Base-by-base conservation (phyloP, 805 yeast species). In the Yarrowia deformans region DNA sequence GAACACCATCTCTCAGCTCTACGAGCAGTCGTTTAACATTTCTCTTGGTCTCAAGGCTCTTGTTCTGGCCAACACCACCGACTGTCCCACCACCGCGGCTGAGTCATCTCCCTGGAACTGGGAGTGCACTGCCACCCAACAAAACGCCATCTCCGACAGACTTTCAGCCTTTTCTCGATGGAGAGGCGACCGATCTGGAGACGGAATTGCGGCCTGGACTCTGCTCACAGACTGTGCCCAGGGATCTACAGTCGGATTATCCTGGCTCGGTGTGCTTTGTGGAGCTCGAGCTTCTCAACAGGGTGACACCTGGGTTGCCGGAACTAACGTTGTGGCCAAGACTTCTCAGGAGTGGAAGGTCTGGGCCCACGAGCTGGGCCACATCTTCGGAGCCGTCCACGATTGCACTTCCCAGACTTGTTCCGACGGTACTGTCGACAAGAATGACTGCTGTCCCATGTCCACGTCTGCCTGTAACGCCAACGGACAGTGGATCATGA, bases 331-430 rank as follows among this genome's bases (percentile, higher is more conserved):
- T n/a, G 72, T 80, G 2, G 72, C 77, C 16, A 75, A 75, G 46
- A 75, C 79, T 0, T 40, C 72, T 12, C 71, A 74, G 2, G 81
- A 79, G 68, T 78, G 80, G 77, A 71, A 74, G 16, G 80, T 79
- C 13, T 69, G 77, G 14, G 81, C 82, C 1, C 82, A 80, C 69
- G 82, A 80, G 64, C 63, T 78, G 10, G 82, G 81, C 23, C 82
- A 80, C 56, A 73, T 77, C 2, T 80, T 79, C 70, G 82, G 82
- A 9, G 82, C 82, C 8, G 81, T 79, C 18, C 82, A 80, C 69
- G 82, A 80, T 69, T 80, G 82, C 69, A 74, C 77, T 3, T 54
- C 72, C n/a, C 72, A 71, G 18, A 78, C 81, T 6, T 80, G 82
- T 68, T 61, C 74, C 1, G 72, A 74, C 48, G 72, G 73, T 35